A percentile compares a stretch with the other conserved stretches of the same genome.
phyloP scores from a whole-genome alignment of 202 grass and related monocot genomes.

The Setaria italica region DNA sequence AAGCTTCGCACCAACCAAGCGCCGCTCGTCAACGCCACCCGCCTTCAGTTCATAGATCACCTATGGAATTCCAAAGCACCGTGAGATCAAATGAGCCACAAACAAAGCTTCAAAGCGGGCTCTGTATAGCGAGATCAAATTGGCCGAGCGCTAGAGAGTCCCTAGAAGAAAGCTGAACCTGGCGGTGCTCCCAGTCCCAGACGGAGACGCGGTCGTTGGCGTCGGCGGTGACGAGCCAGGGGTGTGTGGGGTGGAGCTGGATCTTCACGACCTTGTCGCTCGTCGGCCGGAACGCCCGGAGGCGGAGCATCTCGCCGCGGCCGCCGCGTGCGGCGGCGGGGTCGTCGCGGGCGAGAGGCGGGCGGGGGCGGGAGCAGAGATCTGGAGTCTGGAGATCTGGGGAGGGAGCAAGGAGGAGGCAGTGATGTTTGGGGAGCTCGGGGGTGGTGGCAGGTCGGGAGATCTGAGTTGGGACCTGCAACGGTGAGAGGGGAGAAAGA shows the following conservation, averaged over 20 bases:
- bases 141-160: not conserved
- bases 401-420: conserved; percentile 1
- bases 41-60: conserved; percentile 99
- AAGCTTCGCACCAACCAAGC: conserved; percentile 91
- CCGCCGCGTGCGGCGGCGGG: conserved; percentile 31
- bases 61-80: conserved; percentile 46
- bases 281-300: conserved; percentile 93
- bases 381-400: conserved; percentile 52
- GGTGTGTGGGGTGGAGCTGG: conserved; percentile 97
- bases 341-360: not conserved
- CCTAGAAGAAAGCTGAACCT: conserved; percentile 47
- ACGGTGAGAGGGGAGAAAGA: not conserved
- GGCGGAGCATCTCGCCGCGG: conserved; percentile 85
- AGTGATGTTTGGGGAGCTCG: conserved; percentile 47
- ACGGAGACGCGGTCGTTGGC: conserved; percentile 92
- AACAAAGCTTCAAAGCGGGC: conserved; percentile 3
- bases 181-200: conserved; percentile 99
- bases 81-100: conserved; percentile 23
- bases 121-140: conserved; percentile 27
- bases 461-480: conserved; percentile 56
- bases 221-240: conserved; percentile 95
- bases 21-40: conserved; percentile 89
- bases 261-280: conserved; percentile 96
- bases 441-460: conserved; percentile 43
- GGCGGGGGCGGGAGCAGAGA: conserved; percentile 37